These are phyloP conservation scores for Candida manassasensis DNA, from an alignment of 805 yeast genomes.

Conservation along the genomic window DNA sequence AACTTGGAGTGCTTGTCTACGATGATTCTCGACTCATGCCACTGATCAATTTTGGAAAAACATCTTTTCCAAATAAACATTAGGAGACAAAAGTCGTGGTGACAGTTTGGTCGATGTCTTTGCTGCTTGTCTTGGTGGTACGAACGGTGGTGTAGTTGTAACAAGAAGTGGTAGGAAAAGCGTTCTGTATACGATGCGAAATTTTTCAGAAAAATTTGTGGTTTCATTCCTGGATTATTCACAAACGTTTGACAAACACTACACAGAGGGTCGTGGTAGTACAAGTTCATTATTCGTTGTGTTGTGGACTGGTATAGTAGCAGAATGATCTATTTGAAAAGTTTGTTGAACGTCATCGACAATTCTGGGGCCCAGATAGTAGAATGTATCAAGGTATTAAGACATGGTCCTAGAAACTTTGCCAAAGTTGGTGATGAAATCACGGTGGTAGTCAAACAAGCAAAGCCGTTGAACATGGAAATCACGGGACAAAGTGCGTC, in stretches of 20 bases:
- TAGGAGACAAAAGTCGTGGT: no score
- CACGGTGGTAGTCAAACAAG: constrained; percentile 90
- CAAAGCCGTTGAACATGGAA: constrained; percentile 68
- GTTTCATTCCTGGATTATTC: no score
- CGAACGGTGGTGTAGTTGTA: no score
- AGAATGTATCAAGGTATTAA: constrained; percentile 91
- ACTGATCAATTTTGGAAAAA: constrained; percentile 13
- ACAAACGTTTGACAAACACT: no score
- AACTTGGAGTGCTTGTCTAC: constrained; percentile 59
- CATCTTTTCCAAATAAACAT: background rate
- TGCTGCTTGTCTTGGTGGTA: no score
- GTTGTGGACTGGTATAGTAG: no score
- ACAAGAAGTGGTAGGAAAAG: no score
- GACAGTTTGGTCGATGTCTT: no score
- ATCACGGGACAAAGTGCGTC: constrained; percentile 70
- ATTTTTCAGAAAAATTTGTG: no score
- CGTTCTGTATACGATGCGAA: no score
- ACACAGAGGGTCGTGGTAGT: no score
- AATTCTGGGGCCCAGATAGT: constrained; percentile 93
- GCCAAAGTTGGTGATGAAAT: constrained; percentile 89
- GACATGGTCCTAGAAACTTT: constrained; percentile 79
- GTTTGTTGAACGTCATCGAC: constrained; percentile 86
- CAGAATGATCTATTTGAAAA: constrained; percentile 91
- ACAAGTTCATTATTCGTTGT: no score
- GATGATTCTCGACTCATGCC: constrained; percentile 29